Base-by-base conservation (phyloP, 1,139 yeast species). In the Geotrichum reessii region DNA sequence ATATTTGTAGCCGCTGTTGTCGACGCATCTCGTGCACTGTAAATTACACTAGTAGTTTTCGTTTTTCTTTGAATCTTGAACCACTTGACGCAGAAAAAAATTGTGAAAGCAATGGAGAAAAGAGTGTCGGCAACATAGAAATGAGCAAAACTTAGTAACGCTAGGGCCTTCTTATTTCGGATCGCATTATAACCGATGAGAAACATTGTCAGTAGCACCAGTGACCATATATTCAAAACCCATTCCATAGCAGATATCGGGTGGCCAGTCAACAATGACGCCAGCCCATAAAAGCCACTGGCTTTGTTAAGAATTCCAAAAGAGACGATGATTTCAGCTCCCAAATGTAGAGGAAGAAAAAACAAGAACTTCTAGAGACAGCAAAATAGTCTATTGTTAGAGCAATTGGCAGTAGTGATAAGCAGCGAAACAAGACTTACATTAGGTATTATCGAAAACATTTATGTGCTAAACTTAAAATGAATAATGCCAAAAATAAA, bases 261-360 rank as follows among this genome's bases (percentile, higher is more conserved):
- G 68, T 91, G 97, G 1, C 97, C 78, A 0, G 97, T 92, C 68
- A 93, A 81, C 50, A 93, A 74, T 0, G 98, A 91, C 42, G 92
- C 76, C 48, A 92, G 77, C 31, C 98, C 99, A 72, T 86, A 93
- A 28, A 85, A 77, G 9, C 98, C 97, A 59, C 96, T 85, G 63
- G 93, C 90, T 71, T 92, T 92, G 75, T 93, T 92, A 66, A 92
- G 79, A 52, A 91, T 81, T 24, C 95, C 86, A 46, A 87, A 77
- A 1, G 90, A 87, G n/a, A 91, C 76, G 25, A 88, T 82, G 12
- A 90, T 71, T 71, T 93, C 98, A 25, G 91, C 96, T 9, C 97
- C 98, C 44, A 88, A 79, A 69, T 86, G 89, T 49, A 93, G 79
- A 3, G 98, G 97, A 25, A 90, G 73, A 50, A 79, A 66, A 24